Conservation (phyloP, 192 early-diverging fungal species). For the Umbelopsis sp. region DNA sequence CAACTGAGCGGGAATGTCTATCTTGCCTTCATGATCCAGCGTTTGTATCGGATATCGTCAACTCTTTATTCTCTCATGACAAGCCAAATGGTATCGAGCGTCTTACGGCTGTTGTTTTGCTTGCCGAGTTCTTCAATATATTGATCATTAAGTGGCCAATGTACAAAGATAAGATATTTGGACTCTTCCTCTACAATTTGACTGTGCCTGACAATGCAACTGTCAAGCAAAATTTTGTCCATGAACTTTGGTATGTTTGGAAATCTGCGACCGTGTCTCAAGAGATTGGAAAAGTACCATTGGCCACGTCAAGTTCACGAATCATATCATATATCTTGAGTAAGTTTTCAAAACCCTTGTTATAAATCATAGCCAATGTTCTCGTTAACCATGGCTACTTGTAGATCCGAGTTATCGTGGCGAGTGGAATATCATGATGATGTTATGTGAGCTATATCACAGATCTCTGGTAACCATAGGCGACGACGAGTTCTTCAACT, state of each 20-base stretch:
- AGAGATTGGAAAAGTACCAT: neutral
- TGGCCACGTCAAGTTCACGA: neutral
- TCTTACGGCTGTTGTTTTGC: neutral
- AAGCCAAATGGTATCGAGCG: no score
- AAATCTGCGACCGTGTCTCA: neutral
- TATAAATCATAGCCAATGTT: no score
- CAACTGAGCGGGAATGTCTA: neutral
- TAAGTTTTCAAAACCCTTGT: neutral
- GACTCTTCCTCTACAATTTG: conserved; percentile 42
- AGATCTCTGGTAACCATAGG: conserved; percentile 75
- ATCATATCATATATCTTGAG: neutral
- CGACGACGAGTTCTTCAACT: conserved; percentile 85
- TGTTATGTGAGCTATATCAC: conserved; percentile 76
- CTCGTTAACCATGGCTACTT: neutral
- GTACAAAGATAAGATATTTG: conserved; percentile 55
- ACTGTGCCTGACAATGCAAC: neutral
- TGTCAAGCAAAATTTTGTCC: conserved; percentile 4
- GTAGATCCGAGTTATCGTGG: conserved; percentile 38
- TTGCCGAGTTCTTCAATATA: conserved; percentile 51
- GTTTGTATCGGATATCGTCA: neutral
- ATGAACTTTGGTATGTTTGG: neutral
- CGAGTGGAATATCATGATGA: conserved; percentile 62
- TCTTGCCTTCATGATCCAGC: neutral
- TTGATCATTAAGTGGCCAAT: conserved; percentile 60
- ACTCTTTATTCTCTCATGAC: neutral